phyloP scores from a whole-genome alignment of 805 yeast genomes.

The Spathaspora boniae region DNA sequence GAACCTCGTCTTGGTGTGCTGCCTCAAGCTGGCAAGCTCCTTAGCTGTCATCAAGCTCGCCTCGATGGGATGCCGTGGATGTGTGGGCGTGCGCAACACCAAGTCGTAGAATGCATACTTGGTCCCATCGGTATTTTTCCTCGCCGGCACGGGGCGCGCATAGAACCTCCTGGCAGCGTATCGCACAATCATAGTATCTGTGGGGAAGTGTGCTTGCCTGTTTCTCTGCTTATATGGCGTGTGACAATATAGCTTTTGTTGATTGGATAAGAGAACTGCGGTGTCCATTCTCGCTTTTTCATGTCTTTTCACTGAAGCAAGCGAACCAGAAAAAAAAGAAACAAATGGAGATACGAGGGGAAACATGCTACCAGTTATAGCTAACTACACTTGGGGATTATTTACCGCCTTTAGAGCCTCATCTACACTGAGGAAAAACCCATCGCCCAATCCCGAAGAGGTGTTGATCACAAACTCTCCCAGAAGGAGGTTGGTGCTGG shows the following conservation, averaged over 20 bases:
- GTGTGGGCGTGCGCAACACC: conserved; percentile 29
- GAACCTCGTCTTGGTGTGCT: conserved; percentile 20
- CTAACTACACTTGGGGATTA: conserved; percentile 5
- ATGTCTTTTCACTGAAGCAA: too few relatives aligned
- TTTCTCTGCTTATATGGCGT: too few relatives aligned
- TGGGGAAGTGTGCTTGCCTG: neutral
- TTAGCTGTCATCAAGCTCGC: conserved; percentile 20
- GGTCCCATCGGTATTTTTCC: neutral
- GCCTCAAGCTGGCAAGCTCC: conserved; percentile 18
- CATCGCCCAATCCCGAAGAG: conserved; percentile 16
- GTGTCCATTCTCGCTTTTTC: too few relatives aligned
- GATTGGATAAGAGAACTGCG: too few relatives aligned
- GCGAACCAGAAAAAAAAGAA: too few relatives aligned
- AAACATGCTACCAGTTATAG: too few relatives aligned
- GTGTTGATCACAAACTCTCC: neutral
- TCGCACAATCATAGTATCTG: too few relatives aligned
- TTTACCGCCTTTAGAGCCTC: conserved; percentile 53
- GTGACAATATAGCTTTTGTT: too few relatives aligned
- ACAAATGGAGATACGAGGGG: too few relatives aligned
- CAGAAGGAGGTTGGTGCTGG: neutral
- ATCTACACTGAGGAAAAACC: conserved; percentile 49
- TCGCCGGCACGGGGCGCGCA: conserved; percentile 4
- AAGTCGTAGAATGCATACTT: conserved; percentile 35
- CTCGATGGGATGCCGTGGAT: conserved; percentile 32
- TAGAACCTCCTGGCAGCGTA: too few relatives aligned